A percentile compares a stretch with the other conserved stretches of the same genome.
Conservation (phyloP, 148 eudicot species). For the Amaranthus hypochondriacus region DNA sequence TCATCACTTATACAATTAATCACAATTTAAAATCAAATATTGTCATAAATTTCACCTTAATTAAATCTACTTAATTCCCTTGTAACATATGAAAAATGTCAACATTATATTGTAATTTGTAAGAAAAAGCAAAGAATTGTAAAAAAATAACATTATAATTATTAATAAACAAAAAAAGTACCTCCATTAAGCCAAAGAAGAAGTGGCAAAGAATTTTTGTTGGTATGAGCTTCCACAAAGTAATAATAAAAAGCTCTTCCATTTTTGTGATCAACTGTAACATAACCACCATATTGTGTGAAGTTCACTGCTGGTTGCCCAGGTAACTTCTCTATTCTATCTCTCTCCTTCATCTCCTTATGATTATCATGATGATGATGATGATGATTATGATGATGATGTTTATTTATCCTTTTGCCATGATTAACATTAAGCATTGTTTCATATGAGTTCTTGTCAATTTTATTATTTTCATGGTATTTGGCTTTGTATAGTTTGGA, state of each 20-base stretch:
- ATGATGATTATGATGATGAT: neutral
- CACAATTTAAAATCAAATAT: neutral
- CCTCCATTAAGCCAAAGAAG: conserved; percentile 95
- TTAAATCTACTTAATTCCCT: too few species aligned
- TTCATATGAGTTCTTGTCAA: conserved; percentile 17
- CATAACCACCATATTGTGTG: conserved; percentile 63
- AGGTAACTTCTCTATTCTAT: conserved; percentile 43
- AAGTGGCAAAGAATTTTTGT: conserved; percentile 40
- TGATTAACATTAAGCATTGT: neutral
- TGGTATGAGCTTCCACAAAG: conserved; percentile 44
- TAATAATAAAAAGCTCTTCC: conserved; percentile 58
- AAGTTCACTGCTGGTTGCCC: conserved; percentile 55
- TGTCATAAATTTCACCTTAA: too few species aligned
- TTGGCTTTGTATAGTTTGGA: conserved; percentile 19
- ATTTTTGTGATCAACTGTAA: conserved; percentile 37
- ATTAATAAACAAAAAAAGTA: conserved; percentile 20
- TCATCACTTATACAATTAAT: neutral
- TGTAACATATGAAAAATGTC: too few species aligned
- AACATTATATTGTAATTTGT: too few species aligned
- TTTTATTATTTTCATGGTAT: conserved; percentile 5
- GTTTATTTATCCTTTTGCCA: neutral
- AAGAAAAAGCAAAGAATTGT: neutral
- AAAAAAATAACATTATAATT: neutral
- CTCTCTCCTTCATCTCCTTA: conserved; percentile 30
- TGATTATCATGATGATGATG: neutral